phyloP scores from a whole-genome alignment of 2,329 filamentous ascomycete species.

The Thielaviopsis musarum region DNA sequence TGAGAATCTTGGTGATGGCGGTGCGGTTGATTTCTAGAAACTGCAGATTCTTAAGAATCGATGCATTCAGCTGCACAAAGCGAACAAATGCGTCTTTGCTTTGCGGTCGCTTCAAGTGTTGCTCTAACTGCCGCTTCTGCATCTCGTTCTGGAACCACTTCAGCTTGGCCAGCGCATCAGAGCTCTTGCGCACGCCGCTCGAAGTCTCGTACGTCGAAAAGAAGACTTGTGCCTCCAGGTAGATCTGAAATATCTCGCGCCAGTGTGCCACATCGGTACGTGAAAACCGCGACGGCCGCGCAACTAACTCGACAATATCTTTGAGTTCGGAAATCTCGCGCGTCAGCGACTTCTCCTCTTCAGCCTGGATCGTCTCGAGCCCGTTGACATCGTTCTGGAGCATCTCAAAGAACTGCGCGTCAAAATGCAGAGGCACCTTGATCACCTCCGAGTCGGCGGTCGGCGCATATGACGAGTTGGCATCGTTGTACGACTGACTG shows the following conservation, averaged over 20 bases:
- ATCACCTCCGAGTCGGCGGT: conserved; percentile 21
- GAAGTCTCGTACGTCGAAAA: conserved; percentile 62
- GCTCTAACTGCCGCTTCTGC: conserved; percentile 37
- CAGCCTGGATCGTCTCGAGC: conserved; percentile 49
- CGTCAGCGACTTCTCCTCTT: conserved; percentile 48
- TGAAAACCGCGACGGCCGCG: conserved; percentile 44
- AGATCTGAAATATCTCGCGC: conserved; percentile 69
- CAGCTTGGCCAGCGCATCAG: conserved; percentile 49
- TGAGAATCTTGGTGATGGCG: conserved; percentile 69
- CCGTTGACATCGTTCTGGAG: conserved; percentile 54
- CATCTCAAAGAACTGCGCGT: conserved; percentile 63
- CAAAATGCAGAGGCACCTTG: conserved; percentile 63
- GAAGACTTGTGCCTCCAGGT: conserved; percentile 65
- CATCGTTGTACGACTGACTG: not conserved
- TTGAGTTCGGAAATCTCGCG: conserved; percentile 48
- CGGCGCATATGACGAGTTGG: not conserved
- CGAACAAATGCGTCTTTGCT: conserved; percentile 47
- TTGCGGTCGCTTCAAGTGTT: conserved; percentile 46
- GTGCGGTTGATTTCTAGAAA: conserved; percentile 73
- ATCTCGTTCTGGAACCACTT: conserved; percentile 58
- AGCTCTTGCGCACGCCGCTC: conserved; percentile 48
- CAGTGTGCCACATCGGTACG: conserved; percentile 56
- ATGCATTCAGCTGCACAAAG: conserved; percentile 57
- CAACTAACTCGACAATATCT: conserved; percentile 43
- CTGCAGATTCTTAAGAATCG: conserved; percentile 61